Evolutionary conservation across 176 grass and related monocot species (phyloP).

Genomic region (Bromus sterilis): DNA sequence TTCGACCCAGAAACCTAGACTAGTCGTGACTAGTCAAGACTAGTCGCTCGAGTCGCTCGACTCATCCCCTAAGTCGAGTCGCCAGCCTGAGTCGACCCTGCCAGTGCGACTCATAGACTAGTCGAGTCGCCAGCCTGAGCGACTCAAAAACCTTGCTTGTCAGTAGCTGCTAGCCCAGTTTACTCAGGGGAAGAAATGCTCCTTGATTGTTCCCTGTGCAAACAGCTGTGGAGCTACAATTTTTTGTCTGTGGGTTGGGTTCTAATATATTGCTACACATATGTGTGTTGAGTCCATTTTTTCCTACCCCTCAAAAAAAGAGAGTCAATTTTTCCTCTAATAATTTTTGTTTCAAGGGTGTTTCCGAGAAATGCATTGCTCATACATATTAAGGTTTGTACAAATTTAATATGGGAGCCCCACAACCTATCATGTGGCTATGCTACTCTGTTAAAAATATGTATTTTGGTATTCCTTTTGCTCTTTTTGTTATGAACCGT

Average conservation of each 20-base stretch:
- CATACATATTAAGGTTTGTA: not conserved
- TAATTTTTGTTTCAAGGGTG: not conserved
- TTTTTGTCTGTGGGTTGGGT: not conserved
- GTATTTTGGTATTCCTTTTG: not conserved
- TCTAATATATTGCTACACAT: conserved; percentile 6
- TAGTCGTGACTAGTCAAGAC: no score
- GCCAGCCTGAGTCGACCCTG: no score
- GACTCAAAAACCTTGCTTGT: no score
- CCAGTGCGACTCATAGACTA: no score
- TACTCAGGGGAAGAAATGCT: not conserved
- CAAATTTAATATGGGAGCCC: not conserved
- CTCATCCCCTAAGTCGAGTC: no score
- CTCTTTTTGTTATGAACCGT: not conserved
- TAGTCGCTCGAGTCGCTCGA: no score
- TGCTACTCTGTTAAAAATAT: not conserved
- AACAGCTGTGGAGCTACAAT: not conserved
- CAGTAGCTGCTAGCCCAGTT: conserved; percentile 12
- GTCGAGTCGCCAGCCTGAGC: no score
- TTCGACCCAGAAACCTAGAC: no score
- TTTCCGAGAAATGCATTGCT: not conserved
- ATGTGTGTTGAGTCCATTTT: not conserved
- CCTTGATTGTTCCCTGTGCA: not conserved
- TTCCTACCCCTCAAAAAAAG: no score
- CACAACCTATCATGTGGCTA: not conserved
- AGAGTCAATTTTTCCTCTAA: no score